phyloP scores from a whole-genome alignment of 805 yeast genomes.

The Ascoidea asiatica region DNA sequence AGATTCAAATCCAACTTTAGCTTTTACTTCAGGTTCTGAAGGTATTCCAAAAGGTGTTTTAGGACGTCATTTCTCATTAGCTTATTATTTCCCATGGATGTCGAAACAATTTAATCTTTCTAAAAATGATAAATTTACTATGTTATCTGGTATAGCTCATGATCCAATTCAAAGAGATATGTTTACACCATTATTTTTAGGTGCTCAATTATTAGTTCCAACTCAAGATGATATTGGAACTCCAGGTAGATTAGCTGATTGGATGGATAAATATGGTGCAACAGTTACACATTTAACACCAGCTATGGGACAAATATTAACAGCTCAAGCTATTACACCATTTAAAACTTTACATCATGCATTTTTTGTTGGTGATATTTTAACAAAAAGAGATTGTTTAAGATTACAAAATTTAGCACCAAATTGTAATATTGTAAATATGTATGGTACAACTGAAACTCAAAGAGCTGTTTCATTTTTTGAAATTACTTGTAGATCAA shows the following conservation, averaged over 20 bases:
- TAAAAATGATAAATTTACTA: slow-evolving; percentile 79
- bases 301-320: slow-evolving; percentile 95
- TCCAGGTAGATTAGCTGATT: slow-evolving; percentile 92
- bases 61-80: slow-evolving; percentile 93
- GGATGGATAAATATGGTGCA: slow-evolving; percentile 89
- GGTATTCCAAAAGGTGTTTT: slow-evolving; percentile 98
- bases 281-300: slow-evolving; percentile 97
- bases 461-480: slow-evolving; percentile 95
- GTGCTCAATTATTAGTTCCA: slow-evolving; percentile 88
- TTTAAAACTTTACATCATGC: slow-evolving; percentile 88
- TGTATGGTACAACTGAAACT: slow-evolving; percentile 99
- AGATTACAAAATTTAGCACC: slow-evolving; percentile 85
- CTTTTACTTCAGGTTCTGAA: slow-evolving; percentile 96
- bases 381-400: slow-evolving; percentile 93
- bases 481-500: slow-evolving; percentile 63
- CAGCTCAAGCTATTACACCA: slow-evolving; percentile 87
- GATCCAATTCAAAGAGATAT: slow-evolving; percentile 99
- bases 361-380: slow-evolving; percentile 94
- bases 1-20: slow-evolving; percentile 90
- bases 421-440: slow-evolving; percentile 82
- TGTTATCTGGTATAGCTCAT: slow-evolving; percentile 98
- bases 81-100: slow-evolving; percentile 99
- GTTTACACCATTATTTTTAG: slow-evolving; percentile 93
- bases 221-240: slow-evolving; percentile 97
- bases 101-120: slow-evolving; percentile 67